phyloP scores from a whole-genome alignment of 2,329 filamentous ascomycete species.

The Xylariaceae sp. region DNA sequence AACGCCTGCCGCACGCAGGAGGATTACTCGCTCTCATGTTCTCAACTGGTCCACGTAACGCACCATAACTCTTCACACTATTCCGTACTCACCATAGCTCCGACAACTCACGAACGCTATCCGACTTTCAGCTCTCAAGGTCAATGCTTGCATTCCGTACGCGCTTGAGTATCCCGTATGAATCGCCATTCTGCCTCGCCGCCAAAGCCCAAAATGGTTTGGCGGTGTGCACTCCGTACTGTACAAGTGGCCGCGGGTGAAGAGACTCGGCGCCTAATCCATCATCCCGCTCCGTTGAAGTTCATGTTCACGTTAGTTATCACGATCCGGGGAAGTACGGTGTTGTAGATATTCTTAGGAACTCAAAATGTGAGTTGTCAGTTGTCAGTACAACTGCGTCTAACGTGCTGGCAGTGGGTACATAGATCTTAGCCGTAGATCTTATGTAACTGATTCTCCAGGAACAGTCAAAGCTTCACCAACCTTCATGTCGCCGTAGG shows the following conservation, averaged over 20 bases:
- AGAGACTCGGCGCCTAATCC: no score
- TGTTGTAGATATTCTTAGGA: no score
- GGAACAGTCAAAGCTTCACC: not conserved
- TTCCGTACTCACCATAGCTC: no score
- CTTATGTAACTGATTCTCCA: not conserved
- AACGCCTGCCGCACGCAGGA: not conserved
- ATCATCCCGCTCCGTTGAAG: no score
- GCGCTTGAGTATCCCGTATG: no score
- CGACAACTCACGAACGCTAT: not conserved
- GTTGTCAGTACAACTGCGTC: not conserved
- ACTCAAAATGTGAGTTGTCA: not conserved
- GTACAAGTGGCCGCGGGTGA: no score
- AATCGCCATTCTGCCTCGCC: no score
- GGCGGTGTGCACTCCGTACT: no score
- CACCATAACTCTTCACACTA: not conserved
- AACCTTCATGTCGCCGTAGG: not conserved
- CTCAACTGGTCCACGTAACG: not conserved
- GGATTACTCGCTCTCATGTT: not conserved
- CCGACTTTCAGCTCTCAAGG: not conserved
- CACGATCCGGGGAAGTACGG: no score
- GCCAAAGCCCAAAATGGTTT: no score
- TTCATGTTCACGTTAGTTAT: no score
- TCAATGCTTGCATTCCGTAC: no score
- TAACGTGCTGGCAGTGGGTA: not conserved
- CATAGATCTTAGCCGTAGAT: not conserved